phyloP scores from a whole-genome alignment of 2,329 filamentous ascomycete species.

The Cryphonectria naterciae region DNA sequence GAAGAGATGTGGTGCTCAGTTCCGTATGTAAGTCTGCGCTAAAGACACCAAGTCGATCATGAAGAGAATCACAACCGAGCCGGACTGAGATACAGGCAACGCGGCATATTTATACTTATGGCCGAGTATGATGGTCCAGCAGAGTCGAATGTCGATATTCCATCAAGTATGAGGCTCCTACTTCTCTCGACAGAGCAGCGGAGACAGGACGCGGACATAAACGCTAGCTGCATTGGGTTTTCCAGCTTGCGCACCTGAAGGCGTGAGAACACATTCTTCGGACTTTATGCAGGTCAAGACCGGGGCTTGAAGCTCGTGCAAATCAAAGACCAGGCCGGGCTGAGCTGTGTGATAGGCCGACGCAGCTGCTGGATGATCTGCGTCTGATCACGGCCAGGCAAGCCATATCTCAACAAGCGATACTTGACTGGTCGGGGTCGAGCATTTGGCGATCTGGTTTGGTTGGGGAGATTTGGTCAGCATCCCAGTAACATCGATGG shows the following conservation, averaged over 20 bases:
- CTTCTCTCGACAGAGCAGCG: neutral
- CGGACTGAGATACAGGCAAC: neutral
- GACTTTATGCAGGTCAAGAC: conserved; percentile 1
- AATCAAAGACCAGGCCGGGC: neutral
- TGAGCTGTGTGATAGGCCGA: neutral
- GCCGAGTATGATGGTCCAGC: neutral
- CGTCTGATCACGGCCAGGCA: no score
- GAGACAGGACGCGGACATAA: conserved; percentile 4
- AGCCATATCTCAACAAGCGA: neutral
- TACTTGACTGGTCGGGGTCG: neutral
- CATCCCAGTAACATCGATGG: neutral
- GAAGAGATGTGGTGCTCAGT: neutral
- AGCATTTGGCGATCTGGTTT: neutral
- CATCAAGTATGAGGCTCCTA: neutral
- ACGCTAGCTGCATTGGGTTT: neutral
- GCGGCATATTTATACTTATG: neutral
- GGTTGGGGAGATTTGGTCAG: neutral
- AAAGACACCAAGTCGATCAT: neutral
- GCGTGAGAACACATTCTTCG: neutral
- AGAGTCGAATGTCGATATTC: neutral
- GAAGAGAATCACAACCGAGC: neutral
- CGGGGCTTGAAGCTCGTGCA: neutral
- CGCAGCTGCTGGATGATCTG: neutral
- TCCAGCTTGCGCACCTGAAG: neutral
- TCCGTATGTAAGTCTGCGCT: neutral